These are phyloP conservation scores for Taphrina betulina DNA, from an alignment of 1,139 yeast genomes.

Conservation along the genomic window DNA sequence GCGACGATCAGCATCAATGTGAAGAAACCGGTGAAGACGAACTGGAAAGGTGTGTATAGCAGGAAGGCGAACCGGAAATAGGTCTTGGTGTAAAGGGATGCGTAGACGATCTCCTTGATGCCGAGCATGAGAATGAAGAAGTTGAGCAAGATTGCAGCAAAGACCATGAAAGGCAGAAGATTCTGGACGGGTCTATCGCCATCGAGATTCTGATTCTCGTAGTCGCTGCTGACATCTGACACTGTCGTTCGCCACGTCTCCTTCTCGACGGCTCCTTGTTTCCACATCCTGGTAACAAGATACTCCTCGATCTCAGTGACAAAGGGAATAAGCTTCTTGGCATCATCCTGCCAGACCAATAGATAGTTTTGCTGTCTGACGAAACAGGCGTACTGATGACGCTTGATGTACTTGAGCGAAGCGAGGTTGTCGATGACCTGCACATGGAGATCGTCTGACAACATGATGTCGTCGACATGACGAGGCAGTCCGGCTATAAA, in stretches of 20 bases:
- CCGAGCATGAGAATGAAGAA: constrained; percentile 26
- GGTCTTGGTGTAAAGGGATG: constrained; percentile 16
- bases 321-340: constrained; percentile 31
- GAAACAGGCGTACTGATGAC: constrained; percentile 37
- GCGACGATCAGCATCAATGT: constrained; percentile 32
- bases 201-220: constrained; percentile 16
- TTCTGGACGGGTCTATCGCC: constrained; percentile 30
- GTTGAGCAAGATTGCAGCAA: constrained; percentile 30
- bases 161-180: constrained; percentile 30
- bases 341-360: constrained; percentile 37
- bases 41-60: constrained; percentile 27
- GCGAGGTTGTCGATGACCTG: constrained; percentile 35
- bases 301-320: constrained; percentile 28
- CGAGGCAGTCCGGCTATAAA: constrained; percentile 33
- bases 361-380: constrained; percentile 34
- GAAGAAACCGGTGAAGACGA: constrained; percentile 33
- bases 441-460: constrained; percentile 36
- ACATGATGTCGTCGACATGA: constrained; percentile 33
- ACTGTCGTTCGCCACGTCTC: constrained; percentile 20
- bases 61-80: constrained; percentile 32
- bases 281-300: constrained; percentile 27
- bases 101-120: constrained; percentile 17
- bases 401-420: constrained; percentile 35
- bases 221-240: neutral
- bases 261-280: constrained; percentile 9